Evolutionary conservation across 2,329 filamentous ascomycete genomes (phyloP).

Genomic region (Cladorrhinum sp.): DNA sequence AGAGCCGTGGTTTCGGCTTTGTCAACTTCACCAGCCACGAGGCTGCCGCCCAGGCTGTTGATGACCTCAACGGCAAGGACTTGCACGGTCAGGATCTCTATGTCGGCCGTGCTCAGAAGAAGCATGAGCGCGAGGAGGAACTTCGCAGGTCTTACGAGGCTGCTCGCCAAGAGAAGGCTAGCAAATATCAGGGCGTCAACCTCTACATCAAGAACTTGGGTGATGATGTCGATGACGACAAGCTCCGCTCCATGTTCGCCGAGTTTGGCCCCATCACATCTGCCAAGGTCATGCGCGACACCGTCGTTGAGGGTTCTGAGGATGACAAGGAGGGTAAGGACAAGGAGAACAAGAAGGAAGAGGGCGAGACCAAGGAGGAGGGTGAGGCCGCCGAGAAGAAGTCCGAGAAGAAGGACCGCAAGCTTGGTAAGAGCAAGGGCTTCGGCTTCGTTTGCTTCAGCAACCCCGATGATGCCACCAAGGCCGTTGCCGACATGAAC

Average conservation of each 20-base stretch:
- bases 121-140: conserved; percentile 99
- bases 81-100: conserved; percentile 95
- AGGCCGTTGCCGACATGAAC: conserved; percentile 99
- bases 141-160: conserved; percentile 98
- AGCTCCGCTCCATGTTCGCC: conserved; percentile 89
- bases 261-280: conserved; percentile 95
- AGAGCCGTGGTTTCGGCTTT: conserved; percentile 93
- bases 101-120: conserved; percentile 98
- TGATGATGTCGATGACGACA: conserved; percentile 96
- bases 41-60: conserved; percentile 78
- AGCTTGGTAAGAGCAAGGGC: conserved; percentile 97
- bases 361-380: conserved; percentile 45
- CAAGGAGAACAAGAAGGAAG: conserved; percentile 48
- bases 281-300: conserved; percentile 98
- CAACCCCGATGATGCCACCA: conserved; percentile 98
- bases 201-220: conserved; percentile 99
- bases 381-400: conserved; percentile 58
- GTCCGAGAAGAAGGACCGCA: conserved; percentile 61
- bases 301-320: conserved; percentile 53
- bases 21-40: conserved; percentile 96
- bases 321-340: conserved; percentile 53
- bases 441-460: conserved; percentile 99
- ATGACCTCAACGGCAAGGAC: conserved; percentile 86
- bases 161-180: conserved; percentile 94
- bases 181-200: conserved; percentile 99